These are phyloP conservation scores for Lachnellula suecica DNA, from an alignment of 2,329 filamentous ascomycete genomes.

Conservation along the genomic window DNA sequence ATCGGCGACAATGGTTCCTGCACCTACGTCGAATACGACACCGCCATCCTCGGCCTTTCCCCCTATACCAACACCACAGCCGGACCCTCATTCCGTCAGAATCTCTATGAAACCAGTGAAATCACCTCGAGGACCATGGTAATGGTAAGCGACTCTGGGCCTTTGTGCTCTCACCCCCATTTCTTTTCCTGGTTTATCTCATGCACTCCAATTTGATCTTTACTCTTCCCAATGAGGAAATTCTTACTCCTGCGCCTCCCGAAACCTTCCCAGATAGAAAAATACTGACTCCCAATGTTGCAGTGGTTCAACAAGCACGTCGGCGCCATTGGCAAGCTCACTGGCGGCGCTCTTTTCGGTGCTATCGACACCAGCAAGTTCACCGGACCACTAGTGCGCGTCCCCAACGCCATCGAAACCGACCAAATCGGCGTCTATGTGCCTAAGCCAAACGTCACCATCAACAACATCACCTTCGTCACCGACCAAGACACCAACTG, in stretches of 20 bases:
- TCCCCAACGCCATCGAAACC: slow-evolving; percentile 15
- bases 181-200: too few relatives aligned
- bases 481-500: slow-evolving; percentile 19
- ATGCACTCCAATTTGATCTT: too few relatives aligned
- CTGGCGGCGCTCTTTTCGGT: slow-evolving; percentile 34
- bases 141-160: too few relatives aligned
- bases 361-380: slow-evolving; percentile 36
- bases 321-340: slow-evolving; percentile 22
- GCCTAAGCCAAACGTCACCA: slow-evolving; percentile 22
- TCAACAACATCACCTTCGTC: slow-evolving; percentile 22
- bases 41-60: slow-evolving; percentile 33
- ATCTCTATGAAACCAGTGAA: slow-evolving; percentile 30
- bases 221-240: too few relatives aligned
- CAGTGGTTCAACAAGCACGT: slow-evolving; percentile 36
- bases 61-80: slow-evolving; percentile 24
- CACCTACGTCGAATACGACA: slow-evolving; percentile 24
- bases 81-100: slow-evolving; percentile 33
- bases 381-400: slow-evolving; percentile 32
- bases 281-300: too few relatives aligned
- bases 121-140: slow-evolving; percentile 31
- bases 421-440: slow-evolving; percentile 23
- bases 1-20: slow-evolving; percentile 22
- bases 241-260: too few relatives aligned
- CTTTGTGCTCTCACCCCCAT: too few relatives aligned
- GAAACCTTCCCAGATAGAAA: too few relatives aligned